These are phyloP conservation scores for Metarhizium album DNA, from an alignment of 2,329 filamentous ascomycete genomes.

Conservation along the genomic window DNA sequence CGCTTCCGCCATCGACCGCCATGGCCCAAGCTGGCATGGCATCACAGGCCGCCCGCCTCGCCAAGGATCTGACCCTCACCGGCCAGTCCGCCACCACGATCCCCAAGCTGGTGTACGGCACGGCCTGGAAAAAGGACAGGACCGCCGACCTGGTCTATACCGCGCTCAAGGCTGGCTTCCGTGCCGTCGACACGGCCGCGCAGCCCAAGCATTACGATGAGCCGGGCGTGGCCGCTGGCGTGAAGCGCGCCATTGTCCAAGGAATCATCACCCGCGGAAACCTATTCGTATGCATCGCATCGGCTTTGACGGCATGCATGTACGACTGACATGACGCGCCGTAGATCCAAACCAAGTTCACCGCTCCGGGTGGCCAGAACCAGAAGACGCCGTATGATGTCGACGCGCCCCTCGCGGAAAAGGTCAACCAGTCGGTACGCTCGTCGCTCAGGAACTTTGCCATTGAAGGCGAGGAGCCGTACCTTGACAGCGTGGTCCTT, in stretches of 20 bases:
- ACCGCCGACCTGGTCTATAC: conserved; percentile 57
- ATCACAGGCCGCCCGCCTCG: conserved; percentile 19
- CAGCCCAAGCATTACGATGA: conserved; percentile 74
- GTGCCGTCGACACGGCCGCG: conserved; percentile 65
- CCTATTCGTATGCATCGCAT: conserved; percentile 43
- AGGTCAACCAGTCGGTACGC: conserved; percentile 56
- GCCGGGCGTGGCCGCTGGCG: conserved; percentile 54
- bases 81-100: conserved; percentile 25
- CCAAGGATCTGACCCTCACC: conserved; percentile 22
- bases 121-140: conserved; percentile 71
- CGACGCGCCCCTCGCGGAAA: conserved; percentile 44
- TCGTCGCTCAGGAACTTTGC: conserved; percentile 56
- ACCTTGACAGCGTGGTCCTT: conserved; percentile 67
- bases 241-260: conserved; percentile 49
- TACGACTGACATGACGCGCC: not conserved
- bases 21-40: conserved; percentile 13
- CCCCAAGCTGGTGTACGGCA: conserved; percentile 60
- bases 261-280: conserved; percentile 45
- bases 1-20: not conserved
- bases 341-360: conserved; percentile 78
- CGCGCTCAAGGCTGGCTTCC: conserved; percentile 59
- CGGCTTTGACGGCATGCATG: not conserved
- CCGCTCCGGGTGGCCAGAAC: conserved; percentile 52
- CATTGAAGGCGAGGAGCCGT: conserved; percentile 25
- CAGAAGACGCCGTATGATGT: conserved; percentile 50